Percentiles rank a stretch among this genome's conserved stretches.
Evolutionary conservation across 345 rosid species (phyloP).

Genomic region (Gossypium herbaceum): DNA sequence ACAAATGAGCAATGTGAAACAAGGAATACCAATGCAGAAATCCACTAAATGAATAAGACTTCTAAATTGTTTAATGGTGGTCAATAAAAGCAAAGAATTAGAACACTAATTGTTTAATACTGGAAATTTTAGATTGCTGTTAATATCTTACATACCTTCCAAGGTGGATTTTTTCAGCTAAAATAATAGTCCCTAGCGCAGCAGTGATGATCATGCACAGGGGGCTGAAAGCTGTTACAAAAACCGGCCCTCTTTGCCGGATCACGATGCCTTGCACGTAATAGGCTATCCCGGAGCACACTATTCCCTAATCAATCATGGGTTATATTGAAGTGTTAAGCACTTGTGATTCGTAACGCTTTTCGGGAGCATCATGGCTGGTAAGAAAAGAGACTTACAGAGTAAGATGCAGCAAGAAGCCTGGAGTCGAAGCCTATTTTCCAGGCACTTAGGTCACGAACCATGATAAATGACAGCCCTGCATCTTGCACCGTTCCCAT

Average conservation of each 20-base stretch:
- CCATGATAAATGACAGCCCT: conserved; percentile 56
- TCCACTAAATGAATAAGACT: neutral
- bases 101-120: neutral
- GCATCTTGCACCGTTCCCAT: conserved; percentile 74
- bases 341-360: neutral
- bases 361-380: neutral
- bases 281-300: conserved; percentile 85
- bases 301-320: conserved; percentile 52
- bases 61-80: neutral
- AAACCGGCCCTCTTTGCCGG: conserved; percentile 76
- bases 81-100: neutral
- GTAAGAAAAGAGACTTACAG: conserved; percentile 40
- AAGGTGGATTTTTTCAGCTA: conserved; percentile 67
- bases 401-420: conserved; percentile 74
- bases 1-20: no score
- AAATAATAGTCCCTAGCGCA: conserved; percentile 53
- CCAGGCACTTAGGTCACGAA: conserved; percentile 77
- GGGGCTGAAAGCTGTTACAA: conserved; percentile 80
- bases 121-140: neutral
- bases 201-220: conserved; percentile 85
- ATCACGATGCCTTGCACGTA: conserved; percentile 76
- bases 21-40: neutral
- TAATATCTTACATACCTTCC: conserved; percentile 56
- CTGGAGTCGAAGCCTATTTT: conserved; percentile 71
- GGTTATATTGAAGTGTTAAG: neutral